Evolutionary conservation across 2,329 filamentous ascomycete species (phyloP).

Genomic region (Hortaea sp.): DNA sequence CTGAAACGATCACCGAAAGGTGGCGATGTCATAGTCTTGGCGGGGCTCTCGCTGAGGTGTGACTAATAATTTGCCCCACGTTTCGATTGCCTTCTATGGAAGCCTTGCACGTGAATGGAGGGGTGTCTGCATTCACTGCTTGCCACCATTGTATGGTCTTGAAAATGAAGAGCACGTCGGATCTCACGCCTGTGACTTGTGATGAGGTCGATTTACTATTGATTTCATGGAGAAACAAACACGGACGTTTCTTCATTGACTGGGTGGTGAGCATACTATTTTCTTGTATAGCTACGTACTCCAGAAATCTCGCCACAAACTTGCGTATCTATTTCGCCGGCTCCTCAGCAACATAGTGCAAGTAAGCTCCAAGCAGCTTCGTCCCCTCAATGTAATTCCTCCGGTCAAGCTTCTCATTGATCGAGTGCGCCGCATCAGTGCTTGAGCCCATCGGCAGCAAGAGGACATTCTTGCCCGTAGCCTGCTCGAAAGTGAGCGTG

Average conservation of each 20-base stretch:
- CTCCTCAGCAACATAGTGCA: slow-evolving; percentile 94
- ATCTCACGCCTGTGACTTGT: too few species aligned
- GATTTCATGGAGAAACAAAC: too few species aligned
- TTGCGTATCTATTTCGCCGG: slow-evolving; percentile 34
- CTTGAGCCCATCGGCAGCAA: slow-evolving; percentile 94
- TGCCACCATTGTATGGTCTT: too few species aligned
- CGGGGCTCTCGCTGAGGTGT: not conserved
- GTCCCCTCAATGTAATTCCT: slow-evolving; percentile 97
- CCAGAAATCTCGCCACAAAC: too few species aligned
- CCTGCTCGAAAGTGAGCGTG: slow-evolving; percentile 93
- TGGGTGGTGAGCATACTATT: too few species aligned
- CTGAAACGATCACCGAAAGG: not conserved
- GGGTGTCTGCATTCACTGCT: too few species aligned
- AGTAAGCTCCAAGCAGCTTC: slow-evolving; percentile 86
- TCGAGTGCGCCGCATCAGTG: slow-evolving; percentile 90
- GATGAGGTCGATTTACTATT: too few species aligned
- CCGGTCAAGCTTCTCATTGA: slow-evolving; percentile 97
- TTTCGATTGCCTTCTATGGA: not conserved
- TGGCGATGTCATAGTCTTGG: not conserved
- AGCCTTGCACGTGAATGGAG: too few species aligned
- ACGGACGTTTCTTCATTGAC: too few species aligned
- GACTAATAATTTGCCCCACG: too few species aligned
- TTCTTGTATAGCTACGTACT: too few species aligned
- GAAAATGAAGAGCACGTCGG: too few species aligned
- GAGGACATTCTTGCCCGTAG: slow-evolving; percentile 94